Conservation (phyloP, 768 basidiomycete genomes). For the Filobasidium floriforme region DNA sequence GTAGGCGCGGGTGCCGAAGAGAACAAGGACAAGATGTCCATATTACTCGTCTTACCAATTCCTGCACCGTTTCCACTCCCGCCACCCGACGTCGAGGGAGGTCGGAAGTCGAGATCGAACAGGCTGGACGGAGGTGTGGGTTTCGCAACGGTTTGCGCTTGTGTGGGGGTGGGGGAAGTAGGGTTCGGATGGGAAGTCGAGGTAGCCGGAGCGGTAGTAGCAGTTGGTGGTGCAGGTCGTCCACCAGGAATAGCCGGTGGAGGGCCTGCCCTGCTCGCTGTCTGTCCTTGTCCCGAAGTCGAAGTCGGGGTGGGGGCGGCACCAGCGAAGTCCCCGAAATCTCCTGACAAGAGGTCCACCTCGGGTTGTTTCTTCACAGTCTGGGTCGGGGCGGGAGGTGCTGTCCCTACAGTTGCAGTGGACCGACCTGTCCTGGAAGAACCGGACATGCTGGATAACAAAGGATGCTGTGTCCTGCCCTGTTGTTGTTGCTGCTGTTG, state of each 20-base stretch:
- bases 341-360: constrained; percentile 5
- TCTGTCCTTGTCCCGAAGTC: too few relatives aligned
- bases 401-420: background rate
- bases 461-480: too few relatives aligned
- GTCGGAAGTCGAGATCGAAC: constrained; percentile 43
- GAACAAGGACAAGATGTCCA: constrained; percentile 44
- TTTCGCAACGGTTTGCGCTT: background rate
- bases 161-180: too few relatives aligned
- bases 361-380: background rate
- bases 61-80: constrained; percentile 9
- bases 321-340: background rate
- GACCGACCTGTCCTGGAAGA: background rate
- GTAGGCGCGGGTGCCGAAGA: constrained; percentile 21
- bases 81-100: constrained; percentile 25
- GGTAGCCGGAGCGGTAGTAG: constrained; percentile 23
- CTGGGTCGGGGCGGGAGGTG: background rate
- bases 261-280: background rate
- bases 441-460: background rate
- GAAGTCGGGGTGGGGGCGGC: background rate
- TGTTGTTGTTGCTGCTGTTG: too few relatives aligned
- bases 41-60: constrained; percentile 29
- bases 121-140: constrained; percentile 23
- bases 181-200: constrained; percentile 22
- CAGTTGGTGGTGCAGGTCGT: constrained; percentile 15
- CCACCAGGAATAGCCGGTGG: constrained; percentile 34